Percentiles rank a stretch among this genome's conserved stretches.
These are phyloP conservation scores for Colletotrichum karsti DNA, from an alignment of 2,329 filamentous ascomycete species.

Conservation along the genomic window DNA sequence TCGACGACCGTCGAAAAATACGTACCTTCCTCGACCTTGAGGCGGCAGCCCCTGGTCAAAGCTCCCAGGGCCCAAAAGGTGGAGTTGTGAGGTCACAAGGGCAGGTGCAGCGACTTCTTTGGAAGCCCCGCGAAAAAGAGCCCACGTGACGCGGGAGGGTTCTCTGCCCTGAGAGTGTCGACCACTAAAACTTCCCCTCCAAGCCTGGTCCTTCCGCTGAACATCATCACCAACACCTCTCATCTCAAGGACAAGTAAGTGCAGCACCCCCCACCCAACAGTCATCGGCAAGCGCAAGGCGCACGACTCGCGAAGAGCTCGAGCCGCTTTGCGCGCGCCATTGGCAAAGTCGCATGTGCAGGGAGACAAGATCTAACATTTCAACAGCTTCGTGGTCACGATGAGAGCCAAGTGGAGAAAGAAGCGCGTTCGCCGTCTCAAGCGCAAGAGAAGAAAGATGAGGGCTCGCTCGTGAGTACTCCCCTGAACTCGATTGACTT, in stretches of 20 bases:
- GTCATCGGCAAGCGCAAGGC: not conserved
- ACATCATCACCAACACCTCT: slow-evolving; percentile 33
- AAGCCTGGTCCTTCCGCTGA: slow-evolving; percentile 5
- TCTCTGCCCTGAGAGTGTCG: slow-evolving; percentile 27
- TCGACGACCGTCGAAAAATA: not conserved
- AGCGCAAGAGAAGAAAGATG: slow-evolving; percentile 99
- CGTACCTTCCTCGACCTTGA: too few species aligned
- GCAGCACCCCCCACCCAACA: not conserved
- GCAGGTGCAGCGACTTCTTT: not conserved
- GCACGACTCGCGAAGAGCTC: not conserved
- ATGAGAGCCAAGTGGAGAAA: slow-evolving; percentile 99
- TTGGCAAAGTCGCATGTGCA: not conserved
- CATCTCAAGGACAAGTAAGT: slow-evolving; percentile 32
- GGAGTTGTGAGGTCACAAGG: slow-evolving; percentile 3
- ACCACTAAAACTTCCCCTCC: slow-evolving; percentile 27
- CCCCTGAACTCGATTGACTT: not conserved
- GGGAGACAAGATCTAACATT: not conserved
- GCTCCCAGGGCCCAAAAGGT: not conserved
- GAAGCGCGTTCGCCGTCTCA: slow-evolving; percentile 99
- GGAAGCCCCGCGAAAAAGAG: slow-evolving; percentile 2
- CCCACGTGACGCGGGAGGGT: slow-evolving; percentile 28
- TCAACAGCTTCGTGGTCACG: slow-evolving; percentile 53
- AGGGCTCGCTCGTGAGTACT: slow-evolving; percentile 91
- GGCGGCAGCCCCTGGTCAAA: not conserved
- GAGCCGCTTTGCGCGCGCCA: not conserved